Percentiles rank a stretch among this genome's conserved stretches.
Evolutionary conservation across 208 protist species (phyloP).

Genomic region (Naegleria lovaniensis): DNA sequence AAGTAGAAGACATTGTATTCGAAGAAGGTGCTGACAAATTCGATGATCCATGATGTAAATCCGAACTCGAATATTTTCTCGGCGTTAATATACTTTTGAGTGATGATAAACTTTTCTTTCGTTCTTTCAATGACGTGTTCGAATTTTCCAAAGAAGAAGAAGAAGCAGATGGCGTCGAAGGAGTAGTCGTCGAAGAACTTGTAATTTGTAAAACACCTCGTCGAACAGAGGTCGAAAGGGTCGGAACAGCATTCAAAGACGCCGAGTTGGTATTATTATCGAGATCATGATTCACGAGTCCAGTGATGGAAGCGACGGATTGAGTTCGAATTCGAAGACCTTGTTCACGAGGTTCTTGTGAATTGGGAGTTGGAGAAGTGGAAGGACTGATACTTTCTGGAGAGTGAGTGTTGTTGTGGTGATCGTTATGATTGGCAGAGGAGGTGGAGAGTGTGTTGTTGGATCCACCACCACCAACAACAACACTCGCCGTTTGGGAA

Average conservation of each 20-base stretch:
- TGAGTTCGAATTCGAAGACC: too few species aligned
- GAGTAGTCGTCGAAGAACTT: not conserved
- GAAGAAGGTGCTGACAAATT: not conserved
- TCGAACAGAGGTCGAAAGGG: not conserved
- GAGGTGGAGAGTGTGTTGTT: too few species aligned
- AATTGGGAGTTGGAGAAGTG: too few species aligned
- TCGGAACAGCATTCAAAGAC: not conserved
- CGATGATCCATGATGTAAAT: too few species aligned
- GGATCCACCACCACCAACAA: too few species aligned
- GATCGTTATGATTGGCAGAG: too few species aligned
- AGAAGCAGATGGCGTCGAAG: not conserved
- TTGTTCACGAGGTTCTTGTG: too few species aligned
- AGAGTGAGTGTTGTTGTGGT: too few species aligned
- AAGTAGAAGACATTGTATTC: not conserved
- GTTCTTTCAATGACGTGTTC: not conserved
- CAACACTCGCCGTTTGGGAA: too few species aligned
- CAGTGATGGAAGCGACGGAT: too few species aligned
- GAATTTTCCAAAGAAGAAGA: not conserved
- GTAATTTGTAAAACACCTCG: not conserved
- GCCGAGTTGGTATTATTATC: not conserved
- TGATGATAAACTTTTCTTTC: not conserved
- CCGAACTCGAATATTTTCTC: not conserved
- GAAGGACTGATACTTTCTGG: too few species aligned
- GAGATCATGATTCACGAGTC: too few species aligned
- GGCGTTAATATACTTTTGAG: not conserved